Base-by-base conservation (phyloP, 163 green algal genomes). In the Chloromonas sp. region DNA sequence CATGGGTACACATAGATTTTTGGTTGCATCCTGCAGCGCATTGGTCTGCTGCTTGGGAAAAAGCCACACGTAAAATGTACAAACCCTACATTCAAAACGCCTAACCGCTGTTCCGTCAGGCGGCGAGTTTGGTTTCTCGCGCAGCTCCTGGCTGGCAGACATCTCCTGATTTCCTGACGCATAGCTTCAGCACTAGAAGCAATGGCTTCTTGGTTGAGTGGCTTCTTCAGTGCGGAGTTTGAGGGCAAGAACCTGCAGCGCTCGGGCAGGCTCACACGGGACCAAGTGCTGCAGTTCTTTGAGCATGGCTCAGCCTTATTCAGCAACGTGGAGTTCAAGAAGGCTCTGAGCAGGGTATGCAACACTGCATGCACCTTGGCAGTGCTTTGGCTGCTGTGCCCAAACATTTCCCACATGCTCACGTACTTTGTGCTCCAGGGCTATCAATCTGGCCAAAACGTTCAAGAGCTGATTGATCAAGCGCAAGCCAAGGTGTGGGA, bases 401-500 rank as follows among this genome's bases (percentile, higher is more conserved):
- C 36, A 36, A 57, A 57, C 77, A 60, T 81, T 3, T 36, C 36
- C 2, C 71, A 79, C 11, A 3, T 3, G 2, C 36, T 79, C 2
- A 3, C 13, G 5, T 14, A 79, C 11, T 36, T 15, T 57, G n/a
- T 8, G 13, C 2, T 13, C 2, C 77, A 81, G 77, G 77, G 77
- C 2, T 81, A 62, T 8, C 15, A 61, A 60, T 15, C n/a, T 11
- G 77, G 77, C 13, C 77, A 60, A 2, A 81, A 60, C 77, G 15
- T 61, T 36, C 77, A 81, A 60, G 77, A 81, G n/a, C 77, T 81
- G 13, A 61, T 81, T 11, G 61, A 60, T 13, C 77, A 81, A 8
- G 77, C 77, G 15, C 77, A 81, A 8, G 77, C 77, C 77, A 81
- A 81, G 77, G 36, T 81, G 36, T 81, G 15, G 15, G 77, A 81